Evolutionary conservation across 2,329 filamentous ascomycete species (phyloP).

Genomic region (Aquanectria penicillioides): DNA sequence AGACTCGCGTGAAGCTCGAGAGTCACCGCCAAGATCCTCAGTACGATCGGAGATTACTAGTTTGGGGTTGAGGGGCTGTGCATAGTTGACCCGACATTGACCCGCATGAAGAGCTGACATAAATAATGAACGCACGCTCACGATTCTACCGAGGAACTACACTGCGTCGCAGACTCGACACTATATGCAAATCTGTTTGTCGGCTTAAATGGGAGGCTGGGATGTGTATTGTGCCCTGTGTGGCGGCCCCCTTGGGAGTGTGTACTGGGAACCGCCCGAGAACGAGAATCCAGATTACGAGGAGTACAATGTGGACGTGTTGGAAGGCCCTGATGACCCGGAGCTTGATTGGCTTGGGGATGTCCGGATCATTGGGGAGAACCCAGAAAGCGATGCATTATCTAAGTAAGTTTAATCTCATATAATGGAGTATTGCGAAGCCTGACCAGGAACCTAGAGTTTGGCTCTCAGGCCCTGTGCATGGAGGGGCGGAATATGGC

Average conservation of each 20-base stretch:
- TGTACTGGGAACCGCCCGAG: neutral
- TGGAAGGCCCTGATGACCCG: neutral
- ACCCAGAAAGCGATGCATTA: neutral
- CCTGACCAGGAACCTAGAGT: neutral
- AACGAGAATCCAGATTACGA: neutral
- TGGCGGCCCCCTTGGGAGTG: neutral
- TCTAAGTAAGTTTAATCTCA: neutral
- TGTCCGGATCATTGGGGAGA: neutral
- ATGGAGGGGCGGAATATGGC: neutral
- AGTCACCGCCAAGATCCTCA: too few relatives aligned
- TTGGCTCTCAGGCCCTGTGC: neutral
- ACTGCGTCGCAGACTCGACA: too few relatives aligned
- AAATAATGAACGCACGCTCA: too few relatives aligned
- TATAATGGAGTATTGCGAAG: neutral
- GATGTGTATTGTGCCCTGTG: conserved; percentile 9
- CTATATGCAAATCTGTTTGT: too few relatives aligned
- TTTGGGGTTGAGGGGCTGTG: too few relatives aligned
- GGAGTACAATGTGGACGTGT: neutral
- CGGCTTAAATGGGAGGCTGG: neutral
- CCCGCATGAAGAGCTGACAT: too few relatives aligned
- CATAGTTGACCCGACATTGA: too few relatives aligned
- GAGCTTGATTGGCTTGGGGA: conserved; percentile 4
- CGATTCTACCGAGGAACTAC: too few relatives aligned
- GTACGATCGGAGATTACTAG: too few relatives aligned
- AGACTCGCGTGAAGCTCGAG: too few relatives aligned